Conservation (phyloP, 2,329 filamentous ascomycete genomes). For the Endoconidiophora laricicola region DNA sequence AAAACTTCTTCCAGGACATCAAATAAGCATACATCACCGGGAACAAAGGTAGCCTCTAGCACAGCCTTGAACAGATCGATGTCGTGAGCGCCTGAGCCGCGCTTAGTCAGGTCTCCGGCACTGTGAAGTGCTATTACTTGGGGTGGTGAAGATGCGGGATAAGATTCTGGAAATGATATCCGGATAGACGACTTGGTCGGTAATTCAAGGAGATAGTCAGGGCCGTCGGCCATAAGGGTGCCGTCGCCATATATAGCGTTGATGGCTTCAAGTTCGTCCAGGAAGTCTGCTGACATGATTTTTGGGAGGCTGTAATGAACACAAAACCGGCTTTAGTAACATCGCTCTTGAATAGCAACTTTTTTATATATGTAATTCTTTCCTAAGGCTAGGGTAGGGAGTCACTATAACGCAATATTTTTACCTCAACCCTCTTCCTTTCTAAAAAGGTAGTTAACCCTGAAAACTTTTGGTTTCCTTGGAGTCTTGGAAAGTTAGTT, state of each 20-base stretch:
- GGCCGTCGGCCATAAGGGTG: constrained; percentile 33
- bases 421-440: no score
- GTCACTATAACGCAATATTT: no score
- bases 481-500: no score
- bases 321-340: no score
- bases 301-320: neutral
- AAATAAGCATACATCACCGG: constrained; percentile 71
- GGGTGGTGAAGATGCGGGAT: constrained; percentile 56
- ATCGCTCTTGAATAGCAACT: no score
- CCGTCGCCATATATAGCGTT: constrained; percentile 67
- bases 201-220: constrained; percentile 44
- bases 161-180: constrained; percentile 53
- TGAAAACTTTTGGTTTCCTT: no score
- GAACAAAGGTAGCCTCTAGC: constrained; percentile 49
- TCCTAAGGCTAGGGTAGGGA: no score
- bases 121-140: constrained; percentile 62
- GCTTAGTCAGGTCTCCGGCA: constrained; percentile 48
- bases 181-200: constrained; percentile 43
- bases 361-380: no score
- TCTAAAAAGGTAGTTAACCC: no score
- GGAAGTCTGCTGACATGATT: constrained; percentile 41
- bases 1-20: constrained; percentile 69
- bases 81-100: constrained; percentile 56
- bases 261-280: constrained; percentile 63
- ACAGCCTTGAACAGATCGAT: constrained; percentile 53